Evolutionary conservation across 495 filamentous ascomycete species (phyloP).

Genomic region (Aeminium ludgeri): DNA sequence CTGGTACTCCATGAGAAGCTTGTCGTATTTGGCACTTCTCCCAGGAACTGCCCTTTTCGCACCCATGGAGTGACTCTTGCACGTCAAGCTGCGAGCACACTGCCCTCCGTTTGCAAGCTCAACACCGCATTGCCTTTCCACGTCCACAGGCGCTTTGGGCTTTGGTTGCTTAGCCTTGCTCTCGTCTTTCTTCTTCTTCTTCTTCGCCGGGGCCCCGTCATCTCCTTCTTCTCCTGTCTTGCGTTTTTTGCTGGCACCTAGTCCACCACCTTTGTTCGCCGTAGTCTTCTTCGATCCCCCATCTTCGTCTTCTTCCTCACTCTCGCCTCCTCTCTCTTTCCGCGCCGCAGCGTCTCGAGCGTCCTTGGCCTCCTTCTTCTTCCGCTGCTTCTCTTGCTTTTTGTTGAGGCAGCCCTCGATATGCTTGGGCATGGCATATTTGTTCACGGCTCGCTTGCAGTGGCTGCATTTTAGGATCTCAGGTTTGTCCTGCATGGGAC

Average conservation of each 20-base stretch:
- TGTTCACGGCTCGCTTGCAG: constrained; percentile 28
- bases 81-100: constrained; percentile 82
- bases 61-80: constrained; percentile 94
- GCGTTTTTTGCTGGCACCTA: constrained; percentile 61
- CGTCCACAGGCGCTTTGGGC: constrained; percentile 89
- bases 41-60: constrained; percentile 84
- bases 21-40: constrained; percentile 82
- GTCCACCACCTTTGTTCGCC: constrained; percentile 48
- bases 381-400: constrained; percentile 32
- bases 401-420: constrained; percentile 27
- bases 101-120: constrained; percentile 65
- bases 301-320: constrained; percentile 24
- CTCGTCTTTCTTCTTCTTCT: constrained; percentile 86
- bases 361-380: constrained; percentile 33
- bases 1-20: constrained; percentile 83
- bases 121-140: constrained; percentile 94
- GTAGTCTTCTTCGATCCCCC: constrained; percentile 56
- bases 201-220: constrained; percentile 37
- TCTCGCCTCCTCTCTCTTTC: constrained; percentile 26
- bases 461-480: constrained; percentile 28
- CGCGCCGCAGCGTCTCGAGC: constrained; percentile 34
- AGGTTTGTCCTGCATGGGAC: constrained; percentile 35
- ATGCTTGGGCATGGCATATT: constrained; percentile 21
- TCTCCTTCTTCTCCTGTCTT: constrained; percentile 63
- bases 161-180: constrained; percentile 70